phyloP scores from a whole-genome alignment of 352 stramenopile species.

The Phytopythium ostracodes region DNA sequence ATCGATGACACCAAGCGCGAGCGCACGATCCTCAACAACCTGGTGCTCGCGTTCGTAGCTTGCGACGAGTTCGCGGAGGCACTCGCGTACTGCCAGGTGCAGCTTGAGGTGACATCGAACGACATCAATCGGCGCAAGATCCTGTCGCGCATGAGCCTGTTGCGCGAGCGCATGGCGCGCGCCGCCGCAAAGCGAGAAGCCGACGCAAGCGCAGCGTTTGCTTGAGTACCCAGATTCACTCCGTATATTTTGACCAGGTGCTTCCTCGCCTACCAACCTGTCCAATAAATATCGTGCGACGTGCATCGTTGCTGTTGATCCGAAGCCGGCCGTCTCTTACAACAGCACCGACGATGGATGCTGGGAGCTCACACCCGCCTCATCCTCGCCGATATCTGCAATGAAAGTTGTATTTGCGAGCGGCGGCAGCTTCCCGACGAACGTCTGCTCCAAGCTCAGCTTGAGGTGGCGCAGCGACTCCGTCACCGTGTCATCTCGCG shows the following conservation, averaged over 20 bases:
- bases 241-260: background rate
- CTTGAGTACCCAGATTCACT: background rate
- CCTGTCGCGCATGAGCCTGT: conserved; percentile 67
- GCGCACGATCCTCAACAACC: conserved; percentile 81
- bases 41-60: conserved; percentile 71
- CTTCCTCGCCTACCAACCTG: background rate
- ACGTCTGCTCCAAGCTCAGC: conserved; percentile 32
- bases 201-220: background rate
- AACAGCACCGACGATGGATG: conserved; percentile 2
- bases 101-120: conserved; percentile 63
- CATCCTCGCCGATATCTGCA: background rate
- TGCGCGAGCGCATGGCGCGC: conserved; percentile 38
- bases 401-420: conserved; percentile 7
- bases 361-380: background rate
- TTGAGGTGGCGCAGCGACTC: conserved; percentile 18
- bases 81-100: conserved; percentile 59
- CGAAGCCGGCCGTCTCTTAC: background rate
- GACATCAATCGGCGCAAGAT: conserved; percentile 78
- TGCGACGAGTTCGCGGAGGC: conserved; percentile 52
- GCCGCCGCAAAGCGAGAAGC: conserved; percentile 1
- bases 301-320: background rate
- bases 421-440: conserved; percentile 24
- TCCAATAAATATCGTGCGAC: conserved; percentile 1
- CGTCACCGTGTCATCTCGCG: background rate
- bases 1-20: conserved; percentile 76